These are phyloP conservation scores for Senna tora DNA, from an alignment of 306 rosid species.

Conservation along the genomic window DNA sequence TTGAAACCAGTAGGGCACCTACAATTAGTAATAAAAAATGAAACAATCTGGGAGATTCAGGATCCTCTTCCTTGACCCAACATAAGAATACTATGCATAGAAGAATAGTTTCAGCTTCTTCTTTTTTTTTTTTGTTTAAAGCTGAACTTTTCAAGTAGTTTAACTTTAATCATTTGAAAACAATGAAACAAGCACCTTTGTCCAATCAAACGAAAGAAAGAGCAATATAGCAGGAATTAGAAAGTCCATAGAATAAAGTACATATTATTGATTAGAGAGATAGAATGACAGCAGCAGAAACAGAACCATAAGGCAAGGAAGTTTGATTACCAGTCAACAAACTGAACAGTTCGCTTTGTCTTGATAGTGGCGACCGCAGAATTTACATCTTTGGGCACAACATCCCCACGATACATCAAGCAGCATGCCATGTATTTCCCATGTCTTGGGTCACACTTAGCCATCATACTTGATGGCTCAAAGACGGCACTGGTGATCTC, in stretches of 20 bases:
- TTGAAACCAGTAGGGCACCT: conserved; percentile 94
- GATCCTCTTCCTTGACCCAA: neutral
- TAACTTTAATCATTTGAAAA: neutral
- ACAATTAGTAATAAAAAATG: conserved; percentile 23
- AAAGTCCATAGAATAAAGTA: conserved; percentile 3
- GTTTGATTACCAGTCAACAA: conserved; percentile 73
- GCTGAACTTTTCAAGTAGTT: neutral
- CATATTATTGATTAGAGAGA: neutral
- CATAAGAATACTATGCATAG: neutral
- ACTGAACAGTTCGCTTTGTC: conserved; percentile 69
- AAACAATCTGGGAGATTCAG: too few relatives aligned
- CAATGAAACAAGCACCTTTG: neutral
- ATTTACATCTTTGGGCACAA: conserved; percentile 76
- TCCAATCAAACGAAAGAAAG: conserved; percentile 4
- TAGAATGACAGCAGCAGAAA: neutral
- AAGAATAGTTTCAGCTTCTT: neutral
- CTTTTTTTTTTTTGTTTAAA: conserved; percentile 13
- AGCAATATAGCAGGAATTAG: neutral
- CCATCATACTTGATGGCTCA: conserved; percentile 85
- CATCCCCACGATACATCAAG: conserved; percentile 83
- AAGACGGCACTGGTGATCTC: conserved; percentile 77
- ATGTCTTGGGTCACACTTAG: conserved; percentile 80
- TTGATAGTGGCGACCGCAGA: conserved; percentile 66
- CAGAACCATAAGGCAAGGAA: conserved; percentile 13
- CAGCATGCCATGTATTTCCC: conserved; percentile 90